phyloP scores from a whole-genome alignment of 108 stramenopile genomes.

The Pseudonitzschia multiseries region DNA sequence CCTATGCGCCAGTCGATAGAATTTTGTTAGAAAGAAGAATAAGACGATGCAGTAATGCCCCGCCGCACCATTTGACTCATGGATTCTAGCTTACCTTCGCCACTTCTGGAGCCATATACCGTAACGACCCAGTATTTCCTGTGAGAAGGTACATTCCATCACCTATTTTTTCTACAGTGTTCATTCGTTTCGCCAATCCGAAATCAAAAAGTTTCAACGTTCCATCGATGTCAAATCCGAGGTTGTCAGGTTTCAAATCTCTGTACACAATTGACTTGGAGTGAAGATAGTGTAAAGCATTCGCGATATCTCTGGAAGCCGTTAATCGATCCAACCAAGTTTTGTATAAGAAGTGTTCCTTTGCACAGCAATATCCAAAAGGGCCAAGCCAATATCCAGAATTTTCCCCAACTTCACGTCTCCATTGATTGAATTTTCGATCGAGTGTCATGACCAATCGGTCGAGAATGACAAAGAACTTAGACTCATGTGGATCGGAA shows the following conservation, averaged over 20 bases:
- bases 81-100: constrained; percentile 14
- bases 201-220: constrained; percentile 82
- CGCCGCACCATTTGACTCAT: background rate
- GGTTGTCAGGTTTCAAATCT: constrained; percentile 47
- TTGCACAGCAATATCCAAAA: constrained; percentile 80
- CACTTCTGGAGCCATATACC: constrained; percentile 62
- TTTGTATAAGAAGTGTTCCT: constrained; percentile 59
- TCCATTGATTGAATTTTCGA: constrained; percentile 68
- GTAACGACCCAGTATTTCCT: constrained; percentile 79
- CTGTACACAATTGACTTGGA: constrained; percentile 68
- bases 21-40: background rate
- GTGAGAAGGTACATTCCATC: constrained; percentile 69
- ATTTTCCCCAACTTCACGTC: constrained; percentile 59
- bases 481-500: constrained; percentile 75
- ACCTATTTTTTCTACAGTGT: constrained; percentile 42
- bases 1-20: background rate
- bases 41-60: background rate
- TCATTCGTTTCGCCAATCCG: constrained; percentile 77
- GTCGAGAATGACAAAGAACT: constrained; percentile 85
- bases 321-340: constrained; percentile 77
- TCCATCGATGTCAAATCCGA: constrained; percentile 65
- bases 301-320: constrained; percentile 67
- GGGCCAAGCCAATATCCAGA: constrained; percentile 64
- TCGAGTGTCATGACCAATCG: constrained; percentile 72
- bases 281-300: constrained; percentile 82